Evolutionary conservation across 805 yeast species (phyloP), one percentile per base, ranked within the genome.

Genomic region (Hanseniaspora pseudoguilliermondii): DNA sequence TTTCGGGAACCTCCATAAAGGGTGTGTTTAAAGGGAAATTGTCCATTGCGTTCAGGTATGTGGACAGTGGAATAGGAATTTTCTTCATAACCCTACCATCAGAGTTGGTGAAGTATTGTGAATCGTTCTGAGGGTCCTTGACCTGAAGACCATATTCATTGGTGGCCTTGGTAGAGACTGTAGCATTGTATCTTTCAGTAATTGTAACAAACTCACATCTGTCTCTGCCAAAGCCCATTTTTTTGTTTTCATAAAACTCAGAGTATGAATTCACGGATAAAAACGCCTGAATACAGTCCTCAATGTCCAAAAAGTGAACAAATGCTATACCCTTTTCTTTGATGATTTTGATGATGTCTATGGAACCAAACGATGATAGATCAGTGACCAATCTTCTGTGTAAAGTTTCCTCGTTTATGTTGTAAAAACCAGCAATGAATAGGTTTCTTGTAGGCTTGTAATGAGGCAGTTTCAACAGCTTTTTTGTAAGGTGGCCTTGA

Each of bases 181-280:
- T 96, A 20, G 97, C 97, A 66, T 91, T 89, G 66, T 90, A 96
- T 70, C 89, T 96, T 70, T 93, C 97, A 18, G 96, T 86, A 68
- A 87, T 88, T 27, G 96, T 88, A 47, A 91, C 86, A 64, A 88
- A 88, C 2, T 96, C 96, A 73, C 93, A 86, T 69, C 97, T 77
- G 69, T 91, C 97, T 68, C 89, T 90, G 59, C 97, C 97, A 65
- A 87, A 90, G 63, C 80, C 86, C 43, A 95, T 84, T 68, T 86
- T 87, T 57, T 84, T 81, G 60, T 82, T 84, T 57, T 77, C 73
- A 73, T 89, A 91, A 63, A 81, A 82, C 40, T 81, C 82, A 50
- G 76, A 75, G 49, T 74, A 70, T 35, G 78, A 71, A 1, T 91
- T 86, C 56, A 93, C 73, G 57, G 80, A 79, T 50, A 85, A 80